Conservation (phyloP, 148 eudicot species). For the Rhododendron vialii region DNA sequence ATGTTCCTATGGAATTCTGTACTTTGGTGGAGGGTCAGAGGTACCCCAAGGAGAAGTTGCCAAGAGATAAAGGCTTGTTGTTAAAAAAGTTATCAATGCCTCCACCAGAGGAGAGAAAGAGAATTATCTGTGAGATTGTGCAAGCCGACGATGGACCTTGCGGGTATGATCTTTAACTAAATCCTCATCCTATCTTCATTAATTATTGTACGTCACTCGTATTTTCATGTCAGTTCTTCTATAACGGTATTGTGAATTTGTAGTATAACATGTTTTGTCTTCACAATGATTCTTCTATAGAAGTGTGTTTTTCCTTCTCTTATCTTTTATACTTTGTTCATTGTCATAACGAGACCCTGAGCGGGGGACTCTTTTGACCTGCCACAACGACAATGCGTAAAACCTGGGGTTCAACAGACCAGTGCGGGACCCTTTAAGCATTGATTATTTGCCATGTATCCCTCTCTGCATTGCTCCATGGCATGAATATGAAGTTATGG, state of each 20-base stretch:
- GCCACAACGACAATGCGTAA: background rate
- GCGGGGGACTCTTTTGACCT: background rate
- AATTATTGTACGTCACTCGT: background rate
- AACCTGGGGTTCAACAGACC: background rate
- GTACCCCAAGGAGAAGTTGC: slow-evolving; percentile 45
- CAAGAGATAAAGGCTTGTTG: slow-evolving; percentile 9
- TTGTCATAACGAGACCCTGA: background rate
- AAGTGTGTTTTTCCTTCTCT: background rate
- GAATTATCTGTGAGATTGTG: slow-evolving; percentile 40
- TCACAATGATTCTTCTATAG: background rate
- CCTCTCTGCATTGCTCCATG: background rate
- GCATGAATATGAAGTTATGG: background rate
- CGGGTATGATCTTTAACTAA: slow-evolving; percentile 37
- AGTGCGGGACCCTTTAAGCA: background rate
- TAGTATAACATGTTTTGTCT: background rate
- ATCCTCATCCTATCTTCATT: background rate
- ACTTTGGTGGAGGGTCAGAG: slow-evolving; percentile 60
- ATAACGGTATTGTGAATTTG: background rate
- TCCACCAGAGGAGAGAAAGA: slow-evolving; percentile 30
- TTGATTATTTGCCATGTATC: background rate
- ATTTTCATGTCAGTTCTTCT: background rate
- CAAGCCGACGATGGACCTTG: slow-evolving; percentile 39
- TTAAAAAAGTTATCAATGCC: slow-evolving; percentile 45
- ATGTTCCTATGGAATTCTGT: slow-evolving; percentile 64
- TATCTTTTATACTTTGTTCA: background rate